Conservation (phyloP, 2,329 filamentous ascomycete species). For the Passalora sequoiae region DNA sequence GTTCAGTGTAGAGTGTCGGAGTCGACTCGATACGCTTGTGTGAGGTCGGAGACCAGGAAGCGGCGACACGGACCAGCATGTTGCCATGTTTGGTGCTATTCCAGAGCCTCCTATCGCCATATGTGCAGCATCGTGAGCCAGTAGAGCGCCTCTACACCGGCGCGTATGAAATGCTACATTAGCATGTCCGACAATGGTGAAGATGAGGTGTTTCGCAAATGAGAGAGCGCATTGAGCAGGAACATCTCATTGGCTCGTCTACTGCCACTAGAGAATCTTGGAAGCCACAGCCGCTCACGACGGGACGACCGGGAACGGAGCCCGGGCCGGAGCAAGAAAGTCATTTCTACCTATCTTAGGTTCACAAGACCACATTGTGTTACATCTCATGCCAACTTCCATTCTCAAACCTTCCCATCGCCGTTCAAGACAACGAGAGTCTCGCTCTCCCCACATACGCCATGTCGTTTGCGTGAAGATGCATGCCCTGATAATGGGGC, state of each 20-base stretch:
- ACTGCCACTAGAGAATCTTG: too few relatives aligned
- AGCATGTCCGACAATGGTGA: constrained; percentile 19
- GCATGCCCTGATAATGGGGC: constrained; percentile 4
- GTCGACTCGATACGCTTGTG: constrained; percentile 19
- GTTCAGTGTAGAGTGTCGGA: constrained; percentile 18
- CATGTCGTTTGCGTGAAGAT: background rate
- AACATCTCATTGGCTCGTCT: too few relatives aligned
- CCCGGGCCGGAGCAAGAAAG: too few relatives aligned
- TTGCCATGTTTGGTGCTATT: constrained; percentile 6
- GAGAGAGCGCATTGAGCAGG: too few relatives aligned
- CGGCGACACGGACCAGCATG: constrained; percentile 11
- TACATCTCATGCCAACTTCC: constrained; percentile 6
- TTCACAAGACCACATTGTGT: too few relatives aligned
- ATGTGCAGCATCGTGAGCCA: constrained; percentile 10
- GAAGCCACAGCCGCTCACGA: too few relatives aligned
- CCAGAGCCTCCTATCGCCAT: constrained; percentile 4
- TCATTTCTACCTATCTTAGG: too few relatives aligned
- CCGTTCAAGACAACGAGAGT: constrained; percentile 7
- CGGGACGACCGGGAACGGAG: too few relatives aligned
- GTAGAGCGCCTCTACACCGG: constrained; percentile 13
- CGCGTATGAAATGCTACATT: constrained; percentile 16
- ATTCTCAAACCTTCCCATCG: constrained; percentile 12
- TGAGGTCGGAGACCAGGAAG: constrained; percentile 13
- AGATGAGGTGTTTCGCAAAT: too few relatives aligned
- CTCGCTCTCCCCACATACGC: constrained; percentile 5